These are phyloP conservation scores for Microsporum audouinii DNA, from an alignment of 2,329 filamentous ascomycete genomes.

Conservation along the genomic window DNA sequence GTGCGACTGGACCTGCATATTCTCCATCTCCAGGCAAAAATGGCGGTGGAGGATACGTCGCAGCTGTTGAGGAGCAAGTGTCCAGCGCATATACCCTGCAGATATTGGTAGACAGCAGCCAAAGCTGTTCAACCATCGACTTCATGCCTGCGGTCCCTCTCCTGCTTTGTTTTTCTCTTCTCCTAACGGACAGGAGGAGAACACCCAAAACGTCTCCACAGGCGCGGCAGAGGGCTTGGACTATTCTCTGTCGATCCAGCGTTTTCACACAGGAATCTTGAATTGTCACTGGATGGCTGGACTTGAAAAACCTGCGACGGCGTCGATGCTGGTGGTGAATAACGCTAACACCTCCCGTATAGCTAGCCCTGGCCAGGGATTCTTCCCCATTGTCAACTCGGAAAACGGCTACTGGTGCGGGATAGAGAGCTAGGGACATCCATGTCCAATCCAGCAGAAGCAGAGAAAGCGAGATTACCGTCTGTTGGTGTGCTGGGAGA, in stretches of 20 bases:
- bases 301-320: not conserved
- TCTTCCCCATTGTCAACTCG: not conserved
- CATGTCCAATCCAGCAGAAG: not conserved
- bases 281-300: not conserved
- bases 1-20: not conserved
- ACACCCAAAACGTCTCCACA: not conserved
- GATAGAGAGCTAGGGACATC: not conserved
- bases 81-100: not conserved
- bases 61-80: not conserved
- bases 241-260: not conserved
- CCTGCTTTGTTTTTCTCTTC: not conserved
- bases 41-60: not conserved
- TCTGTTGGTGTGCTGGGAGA: not conserved
- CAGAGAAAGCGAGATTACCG: not conserved
- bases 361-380: not conserved
- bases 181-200: not conserved
- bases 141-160: not conserved
- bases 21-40: not conserved
- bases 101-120: not conserved
- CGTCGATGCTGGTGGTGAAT: not conserved
- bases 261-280: not conserved
- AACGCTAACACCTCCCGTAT: not conserved
- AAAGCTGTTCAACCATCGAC: not conserved
- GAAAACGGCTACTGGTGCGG: not conserved
- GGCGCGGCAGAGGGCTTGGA: not conserved